These are phyloP conservation scores for Arthromyces matolae DNA, from an alignment of 768 basidiomycete species.

Conservation along the genomic window DNA sequence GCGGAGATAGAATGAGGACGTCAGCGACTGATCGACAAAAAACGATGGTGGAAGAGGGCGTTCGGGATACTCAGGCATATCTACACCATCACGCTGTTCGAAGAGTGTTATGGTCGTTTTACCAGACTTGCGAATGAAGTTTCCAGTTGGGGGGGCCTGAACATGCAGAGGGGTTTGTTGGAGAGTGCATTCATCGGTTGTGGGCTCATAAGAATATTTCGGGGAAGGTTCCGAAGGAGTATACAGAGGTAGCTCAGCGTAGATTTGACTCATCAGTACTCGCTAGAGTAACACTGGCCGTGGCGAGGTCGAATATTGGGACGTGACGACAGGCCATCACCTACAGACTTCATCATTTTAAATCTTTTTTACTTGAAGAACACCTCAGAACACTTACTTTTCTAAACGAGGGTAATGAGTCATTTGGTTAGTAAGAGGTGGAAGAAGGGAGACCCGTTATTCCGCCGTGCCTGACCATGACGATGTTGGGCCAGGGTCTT, in stretches of 20 bases:
- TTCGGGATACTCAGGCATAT: constrained; percentile 40
- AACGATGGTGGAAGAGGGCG: constrained; percentile 49
- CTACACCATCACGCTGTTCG: constrained; percentile 40
- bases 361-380: too few species aligned
- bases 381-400: too few species aligned
- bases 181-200: constrained; percentile 49
- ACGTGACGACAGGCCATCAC: neutral
- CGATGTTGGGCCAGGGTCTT: too few species aligned
- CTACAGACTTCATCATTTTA: too few species aligned
- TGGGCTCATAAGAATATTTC: constrained; percentile 52
- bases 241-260: constrained; percentile 42
- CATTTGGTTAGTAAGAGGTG: neutral
- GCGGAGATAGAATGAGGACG: constrained; percentile 36
- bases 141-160: constrained; percentile 32
- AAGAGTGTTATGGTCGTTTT: constrained; percentile 39
- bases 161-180: constrained; percentile 39
- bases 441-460: neutral
- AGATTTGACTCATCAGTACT: too few species aligned
- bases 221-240: constrained; percentile 53
- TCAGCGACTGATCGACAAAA: constrained; percentile 25
- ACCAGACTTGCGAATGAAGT: constrained; percentile 37
- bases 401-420: neutral
- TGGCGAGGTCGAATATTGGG: neutral
- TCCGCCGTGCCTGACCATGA: too few species aligned
- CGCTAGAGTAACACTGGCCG: too few species aligned